Conservation (phyloP, 2,329 filamentous ascomycete species). For the Exophiala dermatitidis region DNA sequence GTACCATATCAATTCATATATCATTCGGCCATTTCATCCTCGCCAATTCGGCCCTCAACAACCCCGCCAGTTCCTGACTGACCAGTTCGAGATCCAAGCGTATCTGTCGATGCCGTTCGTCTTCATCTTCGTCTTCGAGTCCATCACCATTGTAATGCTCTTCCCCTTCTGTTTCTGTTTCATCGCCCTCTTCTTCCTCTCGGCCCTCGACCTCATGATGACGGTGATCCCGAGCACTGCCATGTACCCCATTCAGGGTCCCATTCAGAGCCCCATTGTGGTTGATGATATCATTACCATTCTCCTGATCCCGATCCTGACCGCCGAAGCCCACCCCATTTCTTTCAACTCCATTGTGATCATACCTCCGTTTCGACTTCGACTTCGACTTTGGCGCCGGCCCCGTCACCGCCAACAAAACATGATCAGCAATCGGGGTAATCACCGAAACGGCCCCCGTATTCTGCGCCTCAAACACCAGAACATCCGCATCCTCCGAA, state of each 20-base stretch:
- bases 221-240: background rate
- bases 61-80: slow-evolving; percentile 21
- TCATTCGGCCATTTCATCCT: slow-evolving; percentile 26
- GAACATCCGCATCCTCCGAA: slow-evolving; percentile 23
- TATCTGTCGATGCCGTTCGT: slow-evolving; percentile 12
- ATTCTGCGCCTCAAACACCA: slow-evolving; percentile 27
- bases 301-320: too few relatives aligned
- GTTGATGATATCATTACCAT: too few relatives aligned
- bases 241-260: background rate
- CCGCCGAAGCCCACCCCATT: too few relatives aligned
- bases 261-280: too few relatives aligned
- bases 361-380: too few relatives aligned
- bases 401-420: slow-evolving; percentile 26
- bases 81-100: slow-evolving; percentile 24
- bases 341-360: too few relatives aligned
- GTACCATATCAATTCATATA: slow-evolving; percentile 20
- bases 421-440: slow-evolving; percentile 23
- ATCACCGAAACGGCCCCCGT: slow-evolving; percentile 25
- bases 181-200: background rate
- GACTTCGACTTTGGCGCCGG: slow-evolving; percentile 13
- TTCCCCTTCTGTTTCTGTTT: too few relatives aligned
- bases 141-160: slow-evolving; percentile 4
- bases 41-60: slow-evolving; percentile 22
- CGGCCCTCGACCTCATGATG: background rate
- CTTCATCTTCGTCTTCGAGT: slow-evolving; percentile 9